A percentile compares a stretch with the other conserved stretches of the same genome.
These are phyloP conservation scores for Irpex sp. DNA, from an alignment of 1,284 basidiomycete species.

Conservation along the genomic window DNA sequence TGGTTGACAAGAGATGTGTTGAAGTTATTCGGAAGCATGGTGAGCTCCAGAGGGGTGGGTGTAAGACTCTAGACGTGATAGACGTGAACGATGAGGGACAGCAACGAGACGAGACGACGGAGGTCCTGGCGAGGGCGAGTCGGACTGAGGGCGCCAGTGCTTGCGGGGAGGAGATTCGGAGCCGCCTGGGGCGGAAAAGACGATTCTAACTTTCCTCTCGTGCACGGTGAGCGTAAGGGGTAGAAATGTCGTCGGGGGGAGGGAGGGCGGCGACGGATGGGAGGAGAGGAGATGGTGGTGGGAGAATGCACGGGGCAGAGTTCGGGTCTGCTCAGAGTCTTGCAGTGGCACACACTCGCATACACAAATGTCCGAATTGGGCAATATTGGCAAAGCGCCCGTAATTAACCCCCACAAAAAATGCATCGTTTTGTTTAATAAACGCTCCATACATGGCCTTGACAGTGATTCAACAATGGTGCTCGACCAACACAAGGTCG, in stretches of 20 bases:
- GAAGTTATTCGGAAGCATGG: constrained; percentile 34
- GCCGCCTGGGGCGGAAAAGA: constrained; percentile 24
- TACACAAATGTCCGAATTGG: constrained; percentile 14
- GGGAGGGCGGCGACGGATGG: constrained; percentile 14
- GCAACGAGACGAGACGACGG: constrained; percentile 10
- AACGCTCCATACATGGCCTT: not conserved
- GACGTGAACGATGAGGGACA: constrained; percentile 17
- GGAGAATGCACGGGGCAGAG: constrained; percentile 21
- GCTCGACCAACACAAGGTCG: not conserved
- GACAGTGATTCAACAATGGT: not conserved
- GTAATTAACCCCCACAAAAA: not conserved
- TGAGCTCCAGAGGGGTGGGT: constrained; percentile 11
- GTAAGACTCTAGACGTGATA: not conserved
- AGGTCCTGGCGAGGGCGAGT: constrained; percentile 8
- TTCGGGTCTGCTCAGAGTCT: constrained; percentile 12
- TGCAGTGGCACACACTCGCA: constrained; percentile 13
- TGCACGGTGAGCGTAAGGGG: constrained; percentile 8
- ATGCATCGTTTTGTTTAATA: not conserved
- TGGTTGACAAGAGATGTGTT: constrained; percentile 41
- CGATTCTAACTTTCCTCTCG: constrained; percentile 1
- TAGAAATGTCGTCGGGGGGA: constrained; percentile 14
- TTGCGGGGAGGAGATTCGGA: constrained; percentile 17
- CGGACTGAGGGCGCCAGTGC: constrained; percentile 23
- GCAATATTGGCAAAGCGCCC: constrained; percentile 2
- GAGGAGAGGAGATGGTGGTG: constrained; percentile 23